Base-by-base conservation (phyloP, 129 eudicot genomes). In the Gnaphalium uliginosum region DNA sequence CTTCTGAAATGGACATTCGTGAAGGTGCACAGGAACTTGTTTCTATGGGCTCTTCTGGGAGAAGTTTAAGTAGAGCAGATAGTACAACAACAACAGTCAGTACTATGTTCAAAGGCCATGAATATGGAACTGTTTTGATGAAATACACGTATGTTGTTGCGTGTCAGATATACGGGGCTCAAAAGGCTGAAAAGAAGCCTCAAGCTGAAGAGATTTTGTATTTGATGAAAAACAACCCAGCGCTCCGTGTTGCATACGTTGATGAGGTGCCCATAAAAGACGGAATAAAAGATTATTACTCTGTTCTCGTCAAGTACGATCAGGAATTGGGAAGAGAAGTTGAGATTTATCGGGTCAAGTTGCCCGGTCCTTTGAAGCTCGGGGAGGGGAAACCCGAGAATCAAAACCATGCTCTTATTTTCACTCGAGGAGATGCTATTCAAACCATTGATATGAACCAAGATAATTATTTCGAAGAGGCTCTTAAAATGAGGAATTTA, bases 331-430 rank as follows among this genome's bases (percentile, higher is more conserved):
- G 86, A 25, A 85, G 58, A 71, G 98, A 93, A 82, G 98, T 93
- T 66, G 98, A 93, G 85, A 76, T 93, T 66, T 93, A 90, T 82
- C 87, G 98, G 50, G 97, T 93, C 33, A 90, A 77, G 84, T 82
- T 93, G 81, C 97, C 98, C 62, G 98, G 98, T 56, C 98, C 98
- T 0, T 79, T 93, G 65, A 93, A 93, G 89, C 96, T 93, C 27
- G 98, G 98, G 74, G 98, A 93, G 75, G 97, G 98, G 48, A 93
- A 93, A 80, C 98, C 98, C 10, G 98, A 93, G 83, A 93, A 93
- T 78, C 98, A 93, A 81, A 93, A 93, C 82, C 96, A 90, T 69
- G 96, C 98, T 6, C 60, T 90, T 61, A 93, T 93, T 63, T 93
- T 90, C 72, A 93, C 98, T 13, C 84, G 98, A 33, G 98, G 98